phyloP scores from a whole-genome alignment of 441 rosid species.

The Populus tomentosa region DNA sequence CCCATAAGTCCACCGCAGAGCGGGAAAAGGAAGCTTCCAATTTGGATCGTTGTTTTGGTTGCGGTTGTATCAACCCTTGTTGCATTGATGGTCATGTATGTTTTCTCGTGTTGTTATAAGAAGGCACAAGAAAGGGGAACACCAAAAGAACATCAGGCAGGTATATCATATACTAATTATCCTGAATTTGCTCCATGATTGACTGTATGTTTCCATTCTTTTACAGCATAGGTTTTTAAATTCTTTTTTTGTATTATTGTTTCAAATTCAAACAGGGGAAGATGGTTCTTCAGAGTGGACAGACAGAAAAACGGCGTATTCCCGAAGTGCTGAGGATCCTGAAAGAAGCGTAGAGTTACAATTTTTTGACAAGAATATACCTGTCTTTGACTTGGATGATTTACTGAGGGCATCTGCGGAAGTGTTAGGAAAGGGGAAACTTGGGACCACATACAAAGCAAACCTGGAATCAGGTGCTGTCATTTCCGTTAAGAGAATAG shows the following conservation, averaged over 20 bases:
- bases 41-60: slow-evolving; percentile 32
- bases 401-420: slow-evolving; percentile 56
- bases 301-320: slow-evolving; percentile 16
- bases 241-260: not conserved
- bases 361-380: slow-evolving; percentile 35
- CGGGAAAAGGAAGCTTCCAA: slow-evolving; percentile 9
- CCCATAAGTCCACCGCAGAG: slow-evolving; percentile 17
- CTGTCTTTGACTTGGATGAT: slow-evolving; percentile 50
- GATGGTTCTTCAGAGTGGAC: slow-evolving; percentile 9
- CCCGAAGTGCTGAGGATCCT: slow-evolving; percentile 26
- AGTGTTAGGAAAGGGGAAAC: slow-evolving; percentile 43
- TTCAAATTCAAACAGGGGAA: not conserved
- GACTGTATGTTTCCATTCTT: not conserved
- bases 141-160: slow-evolving; percentile 19
- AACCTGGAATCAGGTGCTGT: slow-evolving; percentile 40
- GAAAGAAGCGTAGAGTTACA: slow-evolving; percentile 43
- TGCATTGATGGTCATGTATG: slow-evolving; percentile 22
- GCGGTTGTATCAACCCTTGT: slow-evolving; percentile 29
- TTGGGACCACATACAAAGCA: slow-evolving; percentile 53
- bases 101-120: slow-evolving; percentile 29
- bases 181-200: not conserved
- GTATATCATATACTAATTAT: slow-evolving; percentile 3
- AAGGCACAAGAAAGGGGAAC: slow-evolving; percentile 9
- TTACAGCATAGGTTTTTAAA: not conserved
- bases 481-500: slow-evolving; percentile 43